Evolutionary conservation across 139 green algal genomes (phyloP).

Genomic region (Picochlorum sp.): DNA sequence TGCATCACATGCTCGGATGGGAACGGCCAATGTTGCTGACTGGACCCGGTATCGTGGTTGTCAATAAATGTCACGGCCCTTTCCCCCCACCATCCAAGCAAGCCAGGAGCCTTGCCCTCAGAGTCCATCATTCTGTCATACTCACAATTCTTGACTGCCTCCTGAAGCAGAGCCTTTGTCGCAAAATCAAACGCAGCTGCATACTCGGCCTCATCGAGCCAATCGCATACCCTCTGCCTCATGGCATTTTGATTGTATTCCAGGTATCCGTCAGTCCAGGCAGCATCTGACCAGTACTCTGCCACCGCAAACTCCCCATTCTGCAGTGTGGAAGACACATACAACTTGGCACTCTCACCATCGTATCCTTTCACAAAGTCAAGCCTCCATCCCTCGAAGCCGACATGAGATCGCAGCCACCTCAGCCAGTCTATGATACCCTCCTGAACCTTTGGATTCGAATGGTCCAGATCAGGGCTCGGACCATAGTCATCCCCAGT

Average conservation of each 20-base stretch:
- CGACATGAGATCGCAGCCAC: slow-evolving; percentile 51
- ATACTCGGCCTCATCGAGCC: slow-evolving; percentile 63
- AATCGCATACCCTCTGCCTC: slow-evolving; percentile 54
- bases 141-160: slow-evolving; percentile 73
- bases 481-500: slow-evolving; percentile 57
- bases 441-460: slow-evolving; percentile 58
- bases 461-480: slow-evolving; percentile 73
- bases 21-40: slow-evolving; percentile 69
- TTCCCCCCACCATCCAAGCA: slow-evolving; percentile 51
- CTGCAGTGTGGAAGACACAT: slow-evolving; percentile 33
- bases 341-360: slow-evolving; percentile 33
- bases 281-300: slow-evolving; percentile 55
- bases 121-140: slow-evolving; percentile 78
- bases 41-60: slow-evolving; percentile 69
- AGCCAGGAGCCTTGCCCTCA: slow-evolving; percentile 50
- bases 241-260: slow-evolving; percentile 47
- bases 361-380: slow-evolving; percentile 64
- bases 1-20: slow-evolving; percentile 38
- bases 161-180: slow-evolving; percentile 82
- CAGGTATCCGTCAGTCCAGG: slow-evolving; percentile 19
- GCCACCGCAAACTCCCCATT: slow-evolving; percentile 50
- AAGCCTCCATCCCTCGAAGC: slow-evolving; percentile 55
- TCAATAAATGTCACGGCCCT: slow-evolving; percentile 70
- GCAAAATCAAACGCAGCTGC: slow-evolving; percentile 88
- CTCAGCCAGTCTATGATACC: slow-evolving; percentile 68